Conservation (phyloP, 2,329 filamentous ascomycete genomes). For the Fusarium protoensiforme region DNA sequence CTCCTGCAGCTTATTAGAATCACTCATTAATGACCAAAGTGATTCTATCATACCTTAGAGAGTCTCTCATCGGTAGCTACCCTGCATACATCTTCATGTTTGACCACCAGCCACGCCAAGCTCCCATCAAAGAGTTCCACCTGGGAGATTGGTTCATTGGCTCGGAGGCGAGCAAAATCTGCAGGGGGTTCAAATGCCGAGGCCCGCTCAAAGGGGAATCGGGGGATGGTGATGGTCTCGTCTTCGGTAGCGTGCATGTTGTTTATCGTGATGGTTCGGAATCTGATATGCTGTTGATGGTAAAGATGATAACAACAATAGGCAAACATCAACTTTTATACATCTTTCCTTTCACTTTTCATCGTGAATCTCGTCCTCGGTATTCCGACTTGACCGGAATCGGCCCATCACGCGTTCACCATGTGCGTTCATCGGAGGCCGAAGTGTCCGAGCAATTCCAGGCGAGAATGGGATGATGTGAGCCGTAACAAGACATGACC, state of each 20-base stretch:
- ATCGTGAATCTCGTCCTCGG: neutral
- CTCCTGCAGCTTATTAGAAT: conserved; percentile 40
- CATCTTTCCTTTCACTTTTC: neutral
- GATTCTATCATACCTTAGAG: conserved; percentile 51
- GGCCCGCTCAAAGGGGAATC: conserved; percentile 26
- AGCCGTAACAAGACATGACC: neutral
- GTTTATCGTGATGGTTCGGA: neutral
- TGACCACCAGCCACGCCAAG: conserved; percentile 59
- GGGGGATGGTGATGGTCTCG: conserved; percentile 1
- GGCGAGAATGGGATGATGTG: neutral
- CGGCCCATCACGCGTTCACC: neutral
- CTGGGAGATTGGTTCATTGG: conserved; percentile 53
- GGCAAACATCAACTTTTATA: neutral
- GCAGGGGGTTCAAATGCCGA: conserved; percentile 50
- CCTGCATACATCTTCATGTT: conserved; percentile 57
- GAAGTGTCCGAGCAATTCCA: neutral
- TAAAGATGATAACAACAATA: neutral
- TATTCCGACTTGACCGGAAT: neutral
- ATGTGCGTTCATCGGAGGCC: neutral
- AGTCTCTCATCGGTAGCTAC: conserved; percentile 56
- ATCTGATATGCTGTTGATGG: neutral
- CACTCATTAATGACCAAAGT: neutral
- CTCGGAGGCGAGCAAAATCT: conserved; percentile 56
- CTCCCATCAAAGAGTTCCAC: conserved; percentile 60
- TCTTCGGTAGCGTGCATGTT: conserved; percentile 1